Conservation (phyloP, 345 rosid genomes). For the Gossypium sturtianum region DNA sequence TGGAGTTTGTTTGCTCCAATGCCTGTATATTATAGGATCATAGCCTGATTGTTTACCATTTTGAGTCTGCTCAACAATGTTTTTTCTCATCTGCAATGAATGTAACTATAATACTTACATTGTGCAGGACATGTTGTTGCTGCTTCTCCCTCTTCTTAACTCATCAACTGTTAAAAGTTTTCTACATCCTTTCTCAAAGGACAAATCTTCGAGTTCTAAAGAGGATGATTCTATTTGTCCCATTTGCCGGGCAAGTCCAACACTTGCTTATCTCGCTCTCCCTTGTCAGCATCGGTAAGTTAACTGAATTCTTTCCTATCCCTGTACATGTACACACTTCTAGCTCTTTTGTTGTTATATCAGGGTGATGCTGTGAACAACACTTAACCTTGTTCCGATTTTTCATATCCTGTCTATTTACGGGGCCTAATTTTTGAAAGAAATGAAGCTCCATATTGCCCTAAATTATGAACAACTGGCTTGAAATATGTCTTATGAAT, state of each 20-base stretch:
- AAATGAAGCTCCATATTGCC: neutral
- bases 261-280: conserved; percentile 80
- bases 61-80: neutral
- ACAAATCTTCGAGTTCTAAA: conserved; percentile 53
- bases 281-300: conserved; percentile 91
- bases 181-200: conserved; percentile 79
- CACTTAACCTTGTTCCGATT: neutral
- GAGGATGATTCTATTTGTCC: conserved; percentile 67
- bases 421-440: neutral
- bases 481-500: neutral
- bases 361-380: neutral
- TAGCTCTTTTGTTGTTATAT: neutral
- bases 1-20: neutral
- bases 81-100: neutral
- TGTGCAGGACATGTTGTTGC: conserved; percentile 85
- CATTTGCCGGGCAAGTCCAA: conserved; percentile 70
- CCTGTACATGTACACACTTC: neutral
- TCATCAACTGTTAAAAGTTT: conserved; percentile 71
- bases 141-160: conserved; percentile 97
- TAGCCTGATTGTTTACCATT: neutral
- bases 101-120: neutral
- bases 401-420: neutral
- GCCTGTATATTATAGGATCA: neutral
- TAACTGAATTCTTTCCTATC: conserved; percentile 2
- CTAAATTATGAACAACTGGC: conserved; percentile 1